Percentiles rank a stretch among this genome's conserved stretches.
These are phyloP conservation scores for Sporobolomyces phaffii DNA, from an alignment of 768 basidiomycete species.

Conservation along the genomic window DNA sequence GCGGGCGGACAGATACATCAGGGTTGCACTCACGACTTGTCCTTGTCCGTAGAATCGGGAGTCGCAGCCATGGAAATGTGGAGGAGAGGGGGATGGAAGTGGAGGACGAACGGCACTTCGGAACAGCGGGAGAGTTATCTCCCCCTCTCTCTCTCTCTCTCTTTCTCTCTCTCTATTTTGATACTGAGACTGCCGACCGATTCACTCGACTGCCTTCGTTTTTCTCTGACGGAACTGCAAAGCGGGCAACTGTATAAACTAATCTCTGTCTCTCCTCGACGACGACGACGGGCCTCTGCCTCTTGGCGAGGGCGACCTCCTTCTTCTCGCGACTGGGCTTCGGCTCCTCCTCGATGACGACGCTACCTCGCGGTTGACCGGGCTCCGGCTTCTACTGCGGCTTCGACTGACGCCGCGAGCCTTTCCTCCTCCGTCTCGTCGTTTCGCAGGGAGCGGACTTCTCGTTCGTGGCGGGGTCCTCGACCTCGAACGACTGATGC, in stretches of 20 bases:
- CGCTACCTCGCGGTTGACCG: background rate
- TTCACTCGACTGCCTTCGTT: too few relatives aligned
- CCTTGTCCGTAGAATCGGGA: conserved; percentile 15
- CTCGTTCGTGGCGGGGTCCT: too few relatives aligned
- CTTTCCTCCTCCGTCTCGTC: background rate
- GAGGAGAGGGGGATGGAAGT: background rate
- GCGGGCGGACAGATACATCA: too few relatives aligned
- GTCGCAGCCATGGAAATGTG: background rate
- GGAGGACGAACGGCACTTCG: too few relatives aligned
- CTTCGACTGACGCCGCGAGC: background rate
- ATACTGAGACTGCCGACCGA: too few relatives aligned
- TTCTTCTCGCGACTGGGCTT: background rate
- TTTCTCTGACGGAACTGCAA: too few relatives aligned
- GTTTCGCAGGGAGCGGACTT: conserved; percentile 3
- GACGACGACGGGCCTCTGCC: background rate
- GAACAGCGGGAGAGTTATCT: too few relatives aligned
- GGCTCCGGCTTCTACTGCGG: background rate
- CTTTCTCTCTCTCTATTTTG: too few relatives aligned
- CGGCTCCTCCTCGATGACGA: background rate
- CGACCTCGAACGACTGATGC: conserved; percentile 1
- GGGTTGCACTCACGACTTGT: background rate
- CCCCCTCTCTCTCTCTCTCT: too few relatives aligned
- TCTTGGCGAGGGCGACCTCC: background rate
- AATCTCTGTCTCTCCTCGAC: background rate
- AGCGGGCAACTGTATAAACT: background rate